Evolutionary conservation across 345 rosid species (phyloP).

Genomic region (Diplotaxis tenuifolia): DNA sequence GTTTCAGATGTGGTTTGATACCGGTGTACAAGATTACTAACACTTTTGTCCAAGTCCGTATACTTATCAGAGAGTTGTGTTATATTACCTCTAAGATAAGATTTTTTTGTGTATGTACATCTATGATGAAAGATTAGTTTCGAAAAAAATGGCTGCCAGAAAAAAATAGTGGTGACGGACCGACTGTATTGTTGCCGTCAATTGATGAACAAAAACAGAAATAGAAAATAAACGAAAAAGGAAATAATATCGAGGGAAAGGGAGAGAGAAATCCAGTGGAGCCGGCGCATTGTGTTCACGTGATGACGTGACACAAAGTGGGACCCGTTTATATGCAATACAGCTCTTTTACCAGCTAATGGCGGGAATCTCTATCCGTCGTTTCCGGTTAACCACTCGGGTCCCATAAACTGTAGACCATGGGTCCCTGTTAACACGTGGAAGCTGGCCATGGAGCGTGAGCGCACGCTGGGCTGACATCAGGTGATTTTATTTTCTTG

Average conservation of each 20-base stretch:
- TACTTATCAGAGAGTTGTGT: not conserved
- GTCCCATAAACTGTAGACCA: constrained; percentile 2
- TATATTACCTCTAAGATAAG: not conserved
- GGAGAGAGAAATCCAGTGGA: constrained; percentile 23
- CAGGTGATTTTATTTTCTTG: constrained; percentile 3
- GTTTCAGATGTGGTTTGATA: too few relatives aligned
- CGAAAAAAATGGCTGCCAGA: not conserved
- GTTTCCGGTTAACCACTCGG: constrained; percentile 13
- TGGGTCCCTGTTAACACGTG: constrained; percentile 26
- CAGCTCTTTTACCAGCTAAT: constrained; percentile 25
- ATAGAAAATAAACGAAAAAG: constrained; percentile 28
- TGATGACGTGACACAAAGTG: constrained; percentile 33
- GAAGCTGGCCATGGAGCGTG: constrained; percentile 6
- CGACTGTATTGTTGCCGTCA: constrained; percentile 23
- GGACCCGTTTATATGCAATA: constrained; percentile 19
- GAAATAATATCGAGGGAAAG: constrained; percentile 19
- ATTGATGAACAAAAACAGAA: constrained; percentile 27
- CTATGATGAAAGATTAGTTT: not conserved
- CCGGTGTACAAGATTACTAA: too few relatives aligned
- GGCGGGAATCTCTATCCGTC: constrained; percentile 28
- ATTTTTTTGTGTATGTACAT: not conserved
- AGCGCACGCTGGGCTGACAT: constrained; percentile 12
- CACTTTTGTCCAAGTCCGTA: not conserved
- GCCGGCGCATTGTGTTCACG: constrained; percentile 36
- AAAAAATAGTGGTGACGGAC: constrained; percentile 23